A percentile compares a stretch with the other conserved stretches of the same genome.
These are phyloP conservation scores for Collybiopsis luxurians DNA, from an alignment of 768 basidiomycete genomes.

Conservation along the genomic window DNA sequence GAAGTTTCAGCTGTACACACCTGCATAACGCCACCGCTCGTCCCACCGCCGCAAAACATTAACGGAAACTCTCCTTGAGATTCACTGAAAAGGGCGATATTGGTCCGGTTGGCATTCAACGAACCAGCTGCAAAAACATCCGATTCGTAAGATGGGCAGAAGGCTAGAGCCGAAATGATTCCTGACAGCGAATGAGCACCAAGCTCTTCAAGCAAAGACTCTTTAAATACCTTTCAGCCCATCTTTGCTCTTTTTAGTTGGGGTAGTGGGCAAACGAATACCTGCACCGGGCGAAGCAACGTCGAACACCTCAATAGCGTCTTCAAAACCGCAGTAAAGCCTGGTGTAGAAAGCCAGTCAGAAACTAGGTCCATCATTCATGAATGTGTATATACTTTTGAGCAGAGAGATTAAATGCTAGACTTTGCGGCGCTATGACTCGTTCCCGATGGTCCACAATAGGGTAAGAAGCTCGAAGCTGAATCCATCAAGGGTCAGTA, in stretches of 20 bases:
- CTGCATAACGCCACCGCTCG: slow-evolving; percentile 51
- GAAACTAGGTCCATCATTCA: background rate
- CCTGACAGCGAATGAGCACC: slow-evolving; percentile 45
- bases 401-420: slow-evolving; percentile 72
- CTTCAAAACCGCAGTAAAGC: slow-evolving; percentile 84
- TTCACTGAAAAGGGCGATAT: slow-evolving; percentile 69
- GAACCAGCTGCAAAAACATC: slow-evolving; percentile 82
- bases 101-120: slow-evolving; percentile 50
- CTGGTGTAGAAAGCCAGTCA: slow-evolving; percentile 30
- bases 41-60: slow-evolving; percentile 1
- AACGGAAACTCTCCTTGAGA: slow-evolving; percentile 5
- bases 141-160: slow-evolving; percentile 59
- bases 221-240: slow-evolving; percentile 96
- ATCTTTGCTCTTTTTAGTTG: slow-evolving; percentile 74
- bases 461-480: slow-evolving; percentile 89
- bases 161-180: slow-evolving; percentile 82
- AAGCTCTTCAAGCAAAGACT: too few species aligned
- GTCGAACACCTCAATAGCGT: slow-evolving; percentile 86
- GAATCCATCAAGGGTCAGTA: background rate
- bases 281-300: slow-evolving; percentile 72
- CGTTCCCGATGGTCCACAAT: slow-evolving; percentile 95
- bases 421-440: slow-evolving; percentile 79
- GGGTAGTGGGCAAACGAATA: slow-evolving; percentile 63
- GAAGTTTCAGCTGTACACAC: slow-evolving; percentile 34
- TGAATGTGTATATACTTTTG: slow-evolving; percentile 49